Base-by-base conservation (phyloP, 148 eudicot species). In the Chenopodium formosanum region DNA sequence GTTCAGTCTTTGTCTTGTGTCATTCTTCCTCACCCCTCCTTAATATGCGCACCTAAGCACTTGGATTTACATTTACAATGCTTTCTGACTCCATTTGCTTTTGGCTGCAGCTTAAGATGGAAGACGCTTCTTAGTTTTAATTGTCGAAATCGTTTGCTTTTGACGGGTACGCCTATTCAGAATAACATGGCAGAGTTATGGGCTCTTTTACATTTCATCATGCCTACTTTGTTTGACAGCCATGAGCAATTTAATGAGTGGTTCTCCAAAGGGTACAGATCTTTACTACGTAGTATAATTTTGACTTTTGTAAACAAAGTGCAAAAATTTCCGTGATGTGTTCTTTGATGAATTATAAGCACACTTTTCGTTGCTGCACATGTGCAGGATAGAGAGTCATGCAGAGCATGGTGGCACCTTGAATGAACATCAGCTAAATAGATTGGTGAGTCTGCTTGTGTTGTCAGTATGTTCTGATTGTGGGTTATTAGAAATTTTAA, bases 151-250 rank as follows among this genome's bases (percentile, higher is more conserved):
- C 98, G 99, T 80, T 89, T 96, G 93, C 94, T 96, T 79, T 86
- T 96, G 82, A 96, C 99, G 73, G 99, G 99, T 67, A 96, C 99
- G 4, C 99, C 99, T 50, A 86, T 96, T 83, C 99, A 96, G 84
- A 96, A 96, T 84, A 96, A 96, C 89, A 96, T 96, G 99, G 99
- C 99, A 83, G 99, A 96, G 82, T 86, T 96, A 83, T 96, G 99
- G 99, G 91, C 99, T 48, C 95, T 96, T 77, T 86, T 96, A 14
- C 99, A 96, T 89, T 96, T 96, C 79, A 96, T 96, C 77, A 96
- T 96, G 99, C 99, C 99, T 68, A 96, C 99, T 29, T 85, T 96
- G 60, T 96, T 96, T 83, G 99, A 96, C 87, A 96, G 99, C 86
- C 99, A 96, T 73, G 99, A 96, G 78, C 98, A 94, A 81, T 96